phyloP scores from a whole-genome alignment of 805 yeast species.

The Saccharomycopsis javanensis region DNA sequence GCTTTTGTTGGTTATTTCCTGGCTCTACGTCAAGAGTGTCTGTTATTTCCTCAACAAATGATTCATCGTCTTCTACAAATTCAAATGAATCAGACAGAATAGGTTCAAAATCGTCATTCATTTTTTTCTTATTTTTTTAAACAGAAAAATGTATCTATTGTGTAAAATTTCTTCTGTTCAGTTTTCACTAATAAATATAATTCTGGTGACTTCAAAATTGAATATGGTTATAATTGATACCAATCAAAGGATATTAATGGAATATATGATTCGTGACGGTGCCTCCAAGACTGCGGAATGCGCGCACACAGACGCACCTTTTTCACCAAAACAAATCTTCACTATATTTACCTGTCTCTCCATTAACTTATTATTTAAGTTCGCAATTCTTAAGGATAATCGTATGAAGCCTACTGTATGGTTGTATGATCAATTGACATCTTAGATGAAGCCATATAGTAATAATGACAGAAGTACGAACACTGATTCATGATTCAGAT shows the following conservation, averaged over 20 bases:
- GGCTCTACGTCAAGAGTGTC: not conserved
- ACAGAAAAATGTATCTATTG: not conserved
- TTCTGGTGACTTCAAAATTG: too few species aligned
- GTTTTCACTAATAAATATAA: too few species aligned
- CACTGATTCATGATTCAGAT: slow-evolving; percentile 25
- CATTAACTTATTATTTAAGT: too few species aligned
- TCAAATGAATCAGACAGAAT: not conserved
- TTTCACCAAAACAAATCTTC: too few species aligned
- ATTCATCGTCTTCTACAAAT: not conserved
- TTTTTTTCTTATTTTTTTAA: not conserved
- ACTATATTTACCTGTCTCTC: too few species aligned
- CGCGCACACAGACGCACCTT: too few species aligned
- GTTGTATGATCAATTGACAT: not conserved
- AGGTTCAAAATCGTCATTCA: not conserved
- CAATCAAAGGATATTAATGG: too few species aligned
- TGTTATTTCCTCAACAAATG: not conserved
- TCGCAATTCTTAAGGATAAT: too few species aligned
- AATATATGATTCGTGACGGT: too few species aligned
- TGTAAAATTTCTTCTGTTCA: not conserved
- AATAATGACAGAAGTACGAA: slow-evolving; percentile 6
- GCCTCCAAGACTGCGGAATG: too few species aligned
- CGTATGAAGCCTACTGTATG: not conserved
- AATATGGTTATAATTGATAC: too few species aligned
- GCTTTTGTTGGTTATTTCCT: not conserved
- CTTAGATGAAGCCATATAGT: too few species aligned